Evolutionary conservation across 2,329 filamentous ascomycete genomes (phyloP).

Genomic region (Diaporthe sp.): DNA sequence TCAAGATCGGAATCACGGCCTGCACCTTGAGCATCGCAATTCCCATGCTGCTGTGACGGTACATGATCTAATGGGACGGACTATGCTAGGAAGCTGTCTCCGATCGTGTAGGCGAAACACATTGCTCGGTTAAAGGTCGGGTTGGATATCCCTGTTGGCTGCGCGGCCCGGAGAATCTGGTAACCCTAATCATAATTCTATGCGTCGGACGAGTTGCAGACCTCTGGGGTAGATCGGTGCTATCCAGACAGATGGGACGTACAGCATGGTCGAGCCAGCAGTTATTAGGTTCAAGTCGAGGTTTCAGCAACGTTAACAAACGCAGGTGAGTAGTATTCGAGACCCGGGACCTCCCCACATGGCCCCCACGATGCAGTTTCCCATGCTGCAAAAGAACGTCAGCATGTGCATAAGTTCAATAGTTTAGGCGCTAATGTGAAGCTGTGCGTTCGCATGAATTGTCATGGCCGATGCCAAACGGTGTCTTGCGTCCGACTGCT

Average conservation of each 20-base stretch:
- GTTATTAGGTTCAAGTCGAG: neutral
- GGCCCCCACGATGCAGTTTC: neutral
- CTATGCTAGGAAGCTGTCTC: neutral
- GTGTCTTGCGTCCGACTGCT: neutral
- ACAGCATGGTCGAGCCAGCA: neutral
- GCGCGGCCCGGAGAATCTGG: conserved; percentile 15
- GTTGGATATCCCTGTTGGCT: neutral
- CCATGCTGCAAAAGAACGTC: neutral
- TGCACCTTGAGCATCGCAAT: neutral
- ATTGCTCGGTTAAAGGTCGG: conserved; percentile 10
- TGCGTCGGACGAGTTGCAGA: neutral
- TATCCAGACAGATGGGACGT: neutral
- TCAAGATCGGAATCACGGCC: neutral
- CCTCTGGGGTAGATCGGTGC: neutral
- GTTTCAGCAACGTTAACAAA: conserved; percentile 2
- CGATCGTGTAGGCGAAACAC: neutral
- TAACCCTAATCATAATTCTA: neutral
- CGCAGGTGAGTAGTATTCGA: neutral
- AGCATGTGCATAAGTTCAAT: neutral
- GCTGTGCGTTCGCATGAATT: neutral
- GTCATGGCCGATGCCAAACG: neutral
- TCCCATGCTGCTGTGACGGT: neutral
- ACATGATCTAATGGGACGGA: neutral
- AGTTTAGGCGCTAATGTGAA: neutral
- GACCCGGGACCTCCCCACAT: neutral